Percentiles rank a stretch among this genome's conserved stretches.
Conservation (phyloP, 2,329 filamentous ascomycete species). For the Penicillium nordicum region DNA sequence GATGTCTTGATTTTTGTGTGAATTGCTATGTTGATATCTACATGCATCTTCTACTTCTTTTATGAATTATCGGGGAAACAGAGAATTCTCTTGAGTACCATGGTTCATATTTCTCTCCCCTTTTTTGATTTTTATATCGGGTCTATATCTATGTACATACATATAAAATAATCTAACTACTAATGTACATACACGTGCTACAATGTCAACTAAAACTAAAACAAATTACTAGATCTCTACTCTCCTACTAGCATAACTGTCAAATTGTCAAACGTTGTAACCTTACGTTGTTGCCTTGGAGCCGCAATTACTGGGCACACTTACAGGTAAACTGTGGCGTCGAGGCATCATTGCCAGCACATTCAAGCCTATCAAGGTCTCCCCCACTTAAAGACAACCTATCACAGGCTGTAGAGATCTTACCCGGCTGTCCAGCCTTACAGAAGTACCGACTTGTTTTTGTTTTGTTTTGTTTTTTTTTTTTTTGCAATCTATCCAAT, state of each 20-base stretch:
- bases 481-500: background rate
- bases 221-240: background rate
- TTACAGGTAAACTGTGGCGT: background rate
- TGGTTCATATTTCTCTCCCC: background rate
- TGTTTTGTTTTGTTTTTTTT: background rate
- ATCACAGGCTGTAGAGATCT: background rate
- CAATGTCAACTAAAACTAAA: background rate
- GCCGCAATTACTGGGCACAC: conserved; percentile 8
- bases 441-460: background rate
- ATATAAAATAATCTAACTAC: too few relatives aligned
- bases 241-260: background rate
- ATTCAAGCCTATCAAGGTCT: background rate
- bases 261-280: background rate
- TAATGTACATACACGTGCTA: background rate
- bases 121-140: background rate
- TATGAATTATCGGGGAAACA: background rate
- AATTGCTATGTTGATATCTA: too few relatives aligned
- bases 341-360: conserved; percentile 19
- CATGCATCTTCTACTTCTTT: background rate
- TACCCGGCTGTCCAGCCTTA: background rate
- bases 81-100: conserved; percentile 1
- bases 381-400: background rate
- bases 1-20: background rate
- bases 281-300: conserved; percentile 19
- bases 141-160: too few relatives aligned